Conservation (phyloP, 176 grass and related monocot genomes). For the Cymbopogon citratus region DNA sequence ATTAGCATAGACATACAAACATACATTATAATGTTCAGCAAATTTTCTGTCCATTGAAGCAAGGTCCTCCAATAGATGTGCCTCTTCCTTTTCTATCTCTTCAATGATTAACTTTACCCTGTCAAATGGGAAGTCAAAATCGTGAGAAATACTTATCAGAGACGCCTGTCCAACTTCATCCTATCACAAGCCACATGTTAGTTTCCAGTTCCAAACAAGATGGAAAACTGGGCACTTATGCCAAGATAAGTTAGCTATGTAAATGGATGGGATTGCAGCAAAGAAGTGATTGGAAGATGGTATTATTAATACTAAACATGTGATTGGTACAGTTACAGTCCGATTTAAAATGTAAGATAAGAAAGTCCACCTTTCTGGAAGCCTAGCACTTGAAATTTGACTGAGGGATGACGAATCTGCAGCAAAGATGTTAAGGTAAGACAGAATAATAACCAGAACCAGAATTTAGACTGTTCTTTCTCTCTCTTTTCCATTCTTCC, state of each 20-base stretch:
- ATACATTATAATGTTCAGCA: conserved; percentile 94
- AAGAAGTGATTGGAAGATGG: neutral
- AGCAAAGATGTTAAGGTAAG: conserved; percentile 30
- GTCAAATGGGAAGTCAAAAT: conserved; percentile 17
- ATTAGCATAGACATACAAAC: neutral
- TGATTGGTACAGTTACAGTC: neutral
- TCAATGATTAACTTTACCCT: conserved; percentile 95
- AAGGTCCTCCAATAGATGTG: conserved; percentile 76
- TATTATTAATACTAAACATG: neutral
- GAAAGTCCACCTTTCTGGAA: conserved; percentile 77
- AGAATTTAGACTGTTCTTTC: neutral
- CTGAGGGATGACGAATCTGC: conserved; percentile 73
- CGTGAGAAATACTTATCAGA: neutral
- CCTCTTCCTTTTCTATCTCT: conserved; percentile 89
- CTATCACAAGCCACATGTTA: neutral
- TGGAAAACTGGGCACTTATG: neutral
- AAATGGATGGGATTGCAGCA: neutral
- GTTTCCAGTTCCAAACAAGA: conserved; percentile 29
- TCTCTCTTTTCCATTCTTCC: neutral
- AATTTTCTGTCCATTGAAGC: conserved; percentile 99
- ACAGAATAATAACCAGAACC: neutral
- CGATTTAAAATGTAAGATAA: neutral
- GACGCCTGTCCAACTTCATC: neutral
- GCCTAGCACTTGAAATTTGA: conserved; percentile 82
- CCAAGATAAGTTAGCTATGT: conserved; percentile 10